A percentile compares a stretch with the other conserved stretches of the same genome.
phyloP scores from a whole-genome alignment of 805 yeast species.

The Osmozyma mogii region DNA sequence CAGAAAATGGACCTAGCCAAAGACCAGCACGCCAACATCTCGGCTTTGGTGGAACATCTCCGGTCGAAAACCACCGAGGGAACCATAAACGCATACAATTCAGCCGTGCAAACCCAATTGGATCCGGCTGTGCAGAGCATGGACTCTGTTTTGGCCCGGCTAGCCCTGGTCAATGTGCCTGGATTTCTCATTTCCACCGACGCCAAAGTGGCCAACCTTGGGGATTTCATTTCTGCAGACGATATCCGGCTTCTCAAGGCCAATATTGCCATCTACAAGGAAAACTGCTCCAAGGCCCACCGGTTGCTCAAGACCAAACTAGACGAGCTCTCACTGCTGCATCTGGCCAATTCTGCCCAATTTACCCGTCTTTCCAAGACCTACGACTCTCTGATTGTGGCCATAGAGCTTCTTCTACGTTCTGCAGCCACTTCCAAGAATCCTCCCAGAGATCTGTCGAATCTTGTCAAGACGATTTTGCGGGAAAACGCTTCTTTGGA shows the following conservation, averaged over 20 bases:
- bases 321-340: constrained; percentile 2
- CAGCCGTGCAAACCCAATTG: constrained; percentile 9
- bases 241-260: constrained; percentile 19
- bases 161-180: constrained; percentile 25
- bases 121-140: constrained; percentile 18
- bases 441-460: constrained; percentile 1
- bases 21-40: constrained; percentile 10
- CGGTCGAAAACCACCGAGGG: constrained; percentile 9
- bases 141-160: constrained; percentile 16
- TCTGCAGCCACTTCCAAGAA: constrained; percentile 1
- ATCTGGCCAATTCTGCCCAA: constrained; percentile 3
- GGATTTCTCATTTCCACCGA: constrained; percentile 8
- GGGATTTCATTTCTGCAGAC: constrained; percentile 28
- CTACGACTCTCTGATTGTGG: constrained; percentile 8
- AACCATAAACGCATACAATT: constrained; percentile 5
- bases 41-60: constrained; percentile 11
- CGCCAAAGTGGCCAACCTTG: constrained; percentile 9
- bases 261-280: constrained; percentile 21
- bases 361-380: constrained; percentile 11
- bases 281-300: constrained; percentile 12
- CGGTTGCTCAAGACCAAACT: constrained; percentile 2
- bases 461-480: constrained; percentile 5
- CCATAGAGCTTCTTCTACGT: constrained; percentile 3
- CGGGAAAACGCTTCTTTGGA: constrained; percentile 48
- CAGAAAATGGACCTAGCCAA: constrained; percentile 10